These are phyloP conservation scores for Herpetomonas tarakana DNA, from an alignment of 208 protist genomes.

Conservation along the genomic window DNA sequence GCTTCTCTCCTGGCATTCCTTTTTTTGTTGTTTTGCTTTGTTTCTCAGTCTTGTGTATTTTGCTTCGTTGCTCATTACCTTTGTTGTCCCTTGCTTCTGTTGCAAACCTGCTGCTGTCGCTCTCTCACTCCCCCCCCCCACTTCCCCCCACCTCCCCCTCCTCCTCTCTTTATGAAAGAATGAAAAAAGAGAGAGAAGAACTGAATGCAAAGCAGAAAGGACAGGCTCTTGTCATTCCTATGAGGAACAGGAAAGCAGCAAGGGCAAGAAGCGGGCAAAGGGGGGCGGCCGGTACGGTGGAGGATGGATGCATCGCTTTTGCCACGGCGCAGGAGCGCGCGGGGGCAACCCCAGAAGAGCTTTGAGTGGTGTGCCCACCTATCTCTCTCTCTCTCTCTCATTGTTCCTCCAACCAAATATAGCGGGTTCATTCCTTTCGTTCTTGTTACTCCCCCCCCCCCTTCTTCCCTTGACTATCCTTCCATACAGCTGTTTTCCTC, in stretches of 20 bases:
- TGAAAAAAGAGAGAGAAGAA: no score
- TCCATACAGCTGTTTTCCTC: neutral
- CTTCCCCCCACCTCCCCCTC: neutral
- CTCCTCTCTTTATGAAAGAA: conserved; percentile 7
- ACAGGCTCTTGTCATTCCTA: no score
- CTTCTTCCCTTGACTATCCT: neutral
- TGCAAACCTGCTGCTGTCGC: neutral
- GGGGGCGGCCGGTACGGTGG: no score
- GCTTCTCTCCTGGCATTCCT: neutral
- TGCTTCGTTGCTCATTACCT: neutral
- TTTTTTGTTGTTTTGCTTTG: neutral
- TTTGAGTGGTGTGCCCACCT: neutral
- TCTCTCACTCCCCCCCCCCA: neutral
- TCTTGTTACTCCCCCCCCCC: neutral
- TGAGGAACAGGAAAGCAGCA: no score
- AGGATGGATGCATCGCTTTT: no score
- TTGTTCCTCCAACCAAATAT: no score
- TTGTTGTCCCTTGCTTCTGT: conserved; percentile 1
- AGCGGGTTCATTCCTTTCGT: neutral
- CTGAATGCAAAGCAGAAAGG: no score
- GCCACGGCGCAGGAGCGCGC: no score
- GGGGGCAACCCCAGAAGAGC: no score
- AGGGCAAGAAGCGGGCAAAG: no score
- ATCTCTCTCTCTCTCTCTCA: conserved; percentile 8
- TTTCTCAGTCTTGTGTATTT: conserved; percentile 6